Base-by-base conservation (phyloP, 2,329 filamentous ascomycete species). In the Alternaria panax region DNA sequence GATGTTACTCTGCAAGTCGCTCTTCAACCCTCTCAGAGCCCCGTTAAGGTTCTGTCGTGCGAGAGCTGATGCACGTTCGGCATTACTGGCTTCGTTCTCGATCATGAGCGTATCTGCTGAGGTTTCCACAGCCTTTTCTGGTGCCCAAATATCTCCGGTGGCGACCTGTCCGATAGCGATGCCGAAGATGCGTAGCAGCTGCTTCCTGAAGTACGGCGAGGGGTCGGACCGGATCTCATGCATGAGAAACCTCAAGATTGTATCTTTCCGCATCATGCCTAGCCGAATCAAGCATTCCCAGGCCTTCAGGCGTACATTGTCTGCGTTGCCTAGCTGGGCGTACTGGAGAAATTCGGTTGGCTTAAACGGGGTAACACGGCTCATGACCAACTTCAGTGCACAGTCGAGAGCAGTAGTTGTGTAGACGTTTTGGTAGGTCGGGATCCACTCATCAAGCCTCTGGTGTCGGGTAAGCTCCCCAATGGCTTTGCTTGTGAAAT, bases 361-460 rank as follows among this genome's bases (percentile, higher is more conserved):
- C 63, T 85, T 85, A 54, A 83, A 75, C 9, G 84, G 82, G 42
- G 84, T 80, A 34, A 86, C 80, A 11, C 82, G 82, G 7, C 82
- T 83, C 62, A 83, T 79, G 63, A 85, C 84, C 18, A 89, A 78
- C 64, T 81, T 81, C 61, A 83, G 79, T 60, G 87, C 81, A 73
- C 87, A 88, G n/a, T 85, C 80, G 18, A 90, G 78, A 20, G 87
- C 86, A 12, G 87, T 87, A 12, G 82, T 81, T 1, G 87, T 86
- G 72, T 88, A 88, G 24, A 88, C 77, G 65, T 90, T 90, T 55
- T 88, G 87, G 69, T 84, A 88, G 0, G 87, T 89, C 38, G 86
- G 84, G 2, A 87, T 86, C 86, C 87, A 90, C 72, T 90, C 87
- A 65, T 90, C 87, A 72, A 89, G 85, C 34, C 87, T 82, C 54